A percentile compares a stretch with the other conserved stretches of the same genome.
phyloP scores from a whole-genome alignment of 2,329 filamentous ascomycete species.

The Nigrograna mackinnonii region DNA sequence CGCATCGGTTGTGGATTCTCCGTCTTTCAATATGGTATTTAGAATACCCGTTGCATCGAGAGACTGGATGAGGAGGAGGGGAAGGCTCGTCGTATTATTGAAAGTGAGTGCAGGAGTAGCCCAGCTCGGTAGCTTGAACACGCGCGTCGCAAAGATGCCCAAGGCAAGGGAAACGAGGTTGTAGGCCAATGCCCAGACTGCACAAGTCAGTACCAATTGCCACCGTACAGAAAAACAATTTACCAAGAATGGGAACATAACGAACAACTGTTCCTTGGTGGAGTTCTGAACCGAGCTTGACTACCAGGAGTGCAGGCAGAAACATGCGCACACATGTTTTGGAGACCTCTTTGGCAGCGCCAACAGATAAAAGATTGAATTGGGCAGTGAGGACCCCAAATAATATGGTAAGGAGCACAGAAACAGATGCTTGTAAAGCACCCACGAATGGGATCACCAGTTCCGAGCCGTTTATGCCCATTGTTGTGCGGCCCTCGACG shows the following conservation, averaged over 20 bases:
- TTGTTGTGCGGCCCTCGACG: slow-evolving; percentile 8
- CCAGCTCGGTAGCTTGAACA: slow-evolving; percentile 57
- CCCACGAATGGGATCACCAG: slow-evolving; percentile 52
- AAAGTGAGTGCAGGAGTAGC: slow-evolving; percentile 58
- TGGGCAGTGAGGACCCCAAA: slow-evolving; percentile 57
- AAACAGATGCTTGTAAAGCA: slow-evolving; percentile 58
- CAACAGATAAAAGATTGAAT: slow-evolving; percentile 51
- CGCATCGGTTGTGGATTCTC: slow-evolving; percentile 50
- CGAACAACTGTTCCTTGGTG: slow-evolving; percentile 50
- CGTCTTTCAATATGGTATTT: slow-evolving; percentile 47
- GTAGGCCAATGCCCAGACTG: slow-evolving; percentile 57
- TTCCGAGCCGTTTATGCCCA: slow-evolving; percentile 27
- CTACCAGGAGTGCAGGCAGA: slow-evolving; percentile 57
- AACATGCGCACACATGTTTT: slow-evolving; percentile 57
- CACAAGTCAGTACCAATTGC: slow-evolving; percentile 5
- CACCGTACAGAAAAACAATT: too few species aligned
- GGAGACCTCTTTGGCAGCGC: slow-evolving; percentile 56
- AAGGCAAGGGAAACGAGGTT: slow-evolving; percentile 53
- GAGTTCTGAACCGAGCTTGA: slow-evolving; percentile 57
- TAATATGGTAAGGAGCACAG: slow-evolving; percentile 57
- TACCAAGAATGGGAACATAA: slow-evolving; percentile 55
- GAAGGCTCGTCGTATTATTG: slow-evolving; percentile 61
- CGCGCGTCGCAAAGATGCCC: slow-evolving; percentile 46
- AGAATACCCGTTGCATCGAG: slow-evolving; percentile 62
- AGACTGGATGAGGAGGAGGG: slow-evolving; percentile 56